phyloP scores from a whole-genome alignment of 2,329 filamentous ascomycete genomes.

The Drechslerella dactyloides region DNA sequence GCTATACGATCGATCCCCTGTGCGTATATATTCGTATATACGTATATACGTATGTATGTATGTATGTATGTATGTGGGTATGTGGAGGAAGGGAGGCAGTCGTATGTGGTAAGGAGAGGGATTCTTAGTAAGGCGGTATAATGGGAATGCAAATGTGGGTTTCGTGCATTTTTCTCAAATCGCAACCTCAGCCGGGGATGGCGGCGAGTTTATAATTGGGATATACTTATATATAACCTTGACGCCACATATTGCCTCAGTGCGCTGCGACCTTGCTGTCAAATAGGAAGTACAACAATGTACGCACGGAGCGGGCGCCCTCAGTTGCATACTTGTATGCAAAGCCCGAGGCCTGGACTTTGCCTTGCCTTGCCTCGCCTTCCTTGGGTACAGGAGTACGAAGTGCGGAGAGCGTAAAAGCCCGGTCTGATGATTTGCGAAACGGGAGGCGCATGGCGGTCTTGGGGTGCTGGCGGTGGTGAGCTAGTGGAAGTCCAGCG shows the following conservation, averaged over 20 bases:
- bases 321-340: too few relatives aligned
- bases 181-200: neutral
- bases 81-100: neutral
- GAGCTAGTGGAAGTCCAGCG: conserved; percentile 14
- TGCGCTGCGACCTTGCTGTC: neutral
- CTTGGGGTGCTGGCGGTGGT: conserved; percentile 13
- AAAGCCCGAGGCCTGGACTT: conserved; percentile 20
- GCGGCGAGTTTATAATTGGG: conserved; percentile 12
- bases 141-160: too few relatives aligned
- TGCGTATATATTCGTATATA: conserved; percentile 3
- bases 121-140: too few relatives aligned
- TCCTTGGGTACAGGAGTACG: too few relatives aligned
- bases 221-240: neutral
- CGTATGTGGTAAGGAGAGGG: too few relatives aligned
- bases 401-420: neutral
- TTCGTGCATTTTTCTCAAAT: neutral
- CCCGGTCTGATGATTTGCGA: conserved; percentile 33
- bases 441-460: conserved; percentile 51
- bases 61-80: neutral
- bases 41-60: too few relatives aligned
- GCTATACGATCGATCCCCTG: conserved; percentile 12
- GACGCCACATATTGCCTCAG: conserved; percentile 8
- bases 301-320: too few relatives aligned
- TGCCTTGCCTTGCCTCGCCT: too few relatives aligned
- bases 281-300: neutral